These are phyloP conservation scores for Pezicula carpinea DNA, from an alignment of 2,329 filamentous ascomycete genomes.

Conservation along the genomic window DNA sequence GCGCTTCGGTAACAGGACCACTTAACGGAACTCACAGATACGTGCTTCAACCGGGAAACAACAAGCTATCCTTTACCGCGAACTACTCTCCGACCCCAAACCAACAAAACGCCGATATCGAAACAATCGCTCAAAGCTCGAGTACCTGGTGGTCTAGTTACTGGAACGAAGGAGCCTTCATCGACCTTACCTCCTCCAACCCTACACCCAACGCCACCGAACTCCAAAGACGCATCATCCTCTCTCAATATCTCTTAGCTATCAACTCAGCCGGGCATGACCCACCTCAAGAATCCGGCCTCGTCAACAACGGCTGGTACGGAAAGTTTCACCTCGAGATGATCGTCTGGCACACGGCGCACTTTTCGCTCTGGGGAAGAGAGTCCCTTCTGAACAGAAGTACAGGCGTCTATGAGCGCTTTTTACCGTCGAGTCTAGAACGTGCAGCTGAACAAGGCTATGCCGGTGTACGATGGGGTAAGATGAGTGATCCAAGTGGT, in stretches of 20 bases:
- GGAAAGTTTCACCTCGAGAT: slow-evolving; percentile 42
- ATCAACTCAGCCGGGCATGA: slow-evolving; percentile 37
- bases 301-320: slow-evolving; percentile 44
- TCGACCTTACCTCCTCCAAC: slow-evolving; percentile 33
- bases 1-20: slow-evolving; percentile 12
- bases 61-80: slow-evolving; percentile 10
- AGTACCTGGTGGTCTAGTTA: slow-evolving; percentile 18
- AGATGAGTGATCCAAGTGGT: slow-evolving; percentile 54
- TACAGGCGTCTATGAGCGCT: slow-evolving; percentile 31
- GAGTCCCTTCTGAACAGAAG: slow-evolving; percentile 32
- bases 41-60: slow-evolving; percentile 9
- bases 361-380: slow-evolving; percentile 37
- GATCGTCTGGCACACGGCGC: slow-evolving; percentile 37
- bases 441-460: slow-evolving; percentile 31
- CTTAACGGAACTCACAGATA: slow-evolving; percentile 16
- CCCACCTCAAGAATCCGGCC: slow-evolving; percentile 37
- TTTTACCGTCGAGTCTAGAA: slow-evolving; percentile 27
- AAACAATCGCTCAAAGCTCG: slow-evolving; percentile 6
- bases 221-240: slow-evolving; percentile 38
- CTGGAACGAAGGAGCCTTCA: slow-evolving; percentile 36
- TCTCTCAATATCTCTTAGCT: slow-evolving; percentile 39
- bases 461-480: slow-evolving; percentile 39
- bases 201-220: slow-evolving; percentile 34
- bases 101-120: background rate
- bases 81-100: slow-evolving; percentile 11